Conservation (phyloP, 23 red algal species). For the Chondrus crispus region DNA sequence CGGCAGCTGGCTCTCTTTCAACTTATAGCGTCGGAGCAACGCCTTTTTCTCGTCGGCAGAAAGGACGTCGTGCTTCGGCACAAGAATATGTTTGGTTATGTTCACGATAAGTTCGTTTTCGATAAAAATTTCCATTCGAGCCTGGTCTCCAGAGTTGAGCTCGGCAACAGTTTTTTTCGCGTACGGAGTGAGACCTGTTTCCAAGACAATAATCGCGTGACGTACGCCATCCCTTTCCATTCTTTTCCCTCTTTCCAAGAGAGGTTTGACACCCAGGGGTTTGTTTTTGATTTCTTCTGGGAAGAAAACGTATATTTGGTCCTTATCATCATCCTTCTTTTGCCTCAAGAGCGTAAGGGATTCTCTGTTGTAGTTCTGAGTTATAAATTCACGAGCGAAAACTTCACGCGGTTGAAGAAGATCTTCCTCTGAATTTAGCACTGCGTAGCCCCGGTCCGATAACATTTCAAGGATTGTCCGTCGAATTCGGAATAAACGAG, state of each 20-base stretch:
- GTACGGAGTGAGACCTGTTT: slow-evolving; percentile 78
- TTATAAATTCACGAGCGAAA: slow-evolving; percentile 64
- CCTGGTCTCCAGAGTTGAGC: slow-evolving; percentile 37
- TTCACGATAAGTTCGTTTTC: slow-evolving; percentile 96
- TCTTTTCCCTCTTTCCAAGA: slow-evolving; percentile 64
- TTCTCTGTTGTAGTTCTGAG: slow-evolving; percentile 65
- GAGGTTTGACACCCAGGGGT: slow-evolving; percentile 65
- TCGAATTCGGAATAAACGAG: slow-evolving; percentile 73
- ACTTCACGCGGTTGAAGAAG: slow-evolving; percentile 61
- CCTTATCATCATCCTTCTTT: slow-evolving; percentile 50
- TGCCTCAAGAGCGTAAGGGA: slow-evolving; percentile 82
- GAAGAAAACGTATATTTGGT: slow-evolving; percentile 97
- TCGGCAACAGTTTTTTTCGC: slow-evolving; percentile 80
- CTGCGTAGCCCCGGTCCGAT: slow-evolving; percentile 87
- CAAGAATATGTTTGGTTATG: slow-evolving; percentile 94
- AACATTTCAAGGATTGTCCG: slow-evolving; percentile 93
- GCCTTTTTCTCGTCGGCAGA: slow-evolving; percentile 76
- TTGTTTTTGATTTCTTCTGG: slow-evolving; percentile 69
- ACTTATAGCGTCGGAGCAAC: slow-evolving; percentile 87
- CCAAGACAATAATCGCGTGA: slow-evolving; percentile 79
- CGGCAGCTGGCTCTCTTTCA: slow-evolving; percentile 96
- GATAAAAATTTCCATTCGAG: slow-evolving; percentile 80
- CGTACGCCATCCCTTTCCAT: slow-evolving; percentile 84
- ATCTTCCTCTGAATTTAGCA: slow-evolving; percentile 60
- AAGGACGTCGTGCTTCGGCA: slow-evolving; percentile 92